Percentiles rank a stretch among this genome's conserved stretches.
Conservation (phyloP, 2,329 filamentous ascomycete genomes). For the Penicillium griseofulvum region DNA sequence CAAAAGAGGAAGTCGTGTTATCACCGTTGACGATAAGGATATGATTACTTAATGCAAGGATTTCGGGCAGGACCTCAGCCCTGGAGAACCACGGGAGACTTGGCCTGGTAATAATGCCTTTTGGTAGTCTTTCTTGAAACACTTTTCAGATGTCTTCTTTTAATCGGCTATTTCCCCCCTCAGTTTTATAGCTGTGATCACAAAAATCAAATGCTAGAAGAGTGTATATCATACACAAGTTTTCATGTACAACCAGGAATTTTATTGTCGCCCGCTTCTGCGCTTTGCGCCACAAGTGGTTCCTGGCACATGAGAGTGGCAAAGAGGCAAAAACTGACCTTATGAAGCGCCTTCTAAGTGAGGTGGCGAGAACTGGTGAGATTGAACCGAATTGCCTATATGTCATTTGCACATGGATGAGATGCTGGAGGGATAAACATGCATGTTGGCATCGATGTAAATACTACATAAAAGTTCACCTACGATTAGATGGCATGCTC, state of each 20-base stretch:
- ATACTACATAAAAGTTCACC: too few relatives aligned
- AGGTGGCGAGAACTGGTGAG: not conserved
- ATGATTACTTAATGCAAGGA: slow-evolving; percentile 8
- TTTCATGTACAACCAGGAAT: too few relatives aligned
- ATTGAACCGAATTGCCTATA: not conserved
- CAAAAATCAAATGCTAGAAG: too few relatives aligned
- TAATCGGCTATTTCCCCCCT: too few relatives aligned
- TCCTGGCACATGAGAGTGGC: slow-evolving; percentile 6
- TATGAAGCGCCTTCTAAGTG: not conserved
- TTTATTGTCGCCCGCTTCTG: not conserved
- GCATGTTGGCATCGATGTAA: too few relatives aligned
- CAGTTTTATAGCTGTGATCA: too few relatives aligned
- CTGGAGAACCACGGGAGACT: too few relatives aligned
- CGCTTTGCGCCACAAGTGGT: not conserved
- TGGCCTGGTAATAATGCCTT: too few relatives aligned
- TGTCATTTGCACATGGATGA: not conserved
- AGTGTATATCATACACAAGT: too few relatives aligned
- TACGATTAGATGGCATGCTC: not conserved
- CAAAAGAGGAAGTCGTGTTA: not conserved
- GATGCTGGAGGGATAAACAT: not conserved
- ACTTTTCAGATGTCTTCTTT: too few relatives aligned
- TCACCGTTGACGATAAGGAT: slow-evolving; percentile 11
- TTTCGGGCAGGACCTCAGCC: too few relatives aligned
- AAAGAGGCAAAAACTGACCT: slow-evolving; percentile 1
- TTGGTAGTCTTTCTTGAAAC: too few relatives aligned